Conservation (phyloP, 768 basidiomycete genomes). For the Trametes villosa region DNA sequence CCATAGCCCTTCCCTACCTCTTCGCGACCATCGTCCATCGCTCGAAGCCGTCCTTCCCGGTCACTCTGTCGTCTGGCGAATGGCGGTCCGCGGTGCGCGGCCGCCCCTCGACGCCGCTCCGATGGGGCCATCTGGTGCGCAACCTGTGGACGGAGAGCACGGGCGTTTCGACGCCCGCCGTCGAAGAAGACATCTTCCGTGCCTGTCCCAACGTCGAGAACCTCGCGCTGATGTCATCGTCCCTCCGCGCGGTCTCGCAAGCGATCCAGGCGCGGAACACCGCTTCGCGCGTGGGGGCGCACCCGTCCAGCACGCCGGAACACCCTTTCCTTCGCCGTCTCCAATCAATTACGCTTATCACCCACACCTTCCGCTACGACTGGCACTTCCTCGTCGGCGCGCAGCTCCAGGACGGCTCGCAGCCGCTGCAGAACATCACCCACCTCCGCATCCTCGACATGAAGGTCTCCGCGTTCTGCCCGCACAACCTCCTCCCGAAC, state of each 20-base stretch:
- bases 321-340: constrained; percentile 13
- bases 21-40: constrained; percentile 28
- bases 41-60: constrained; percentile 7
- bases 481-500: constrained; percentile 28
- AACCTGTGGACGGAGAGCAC: constrained; percentile 31
- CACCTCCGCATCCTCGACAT: constrained; percentile 29
- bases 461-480: constrained; percentile 26
- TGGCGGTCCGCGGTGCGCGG: background rate
- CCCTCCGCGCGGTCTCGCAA: constrained; percentile 25
- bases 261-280: constrained; percentile 7
- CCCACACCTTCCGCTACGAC: constrained; percentile 27
- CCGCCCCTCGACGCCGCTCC: constrained; percentile 2
- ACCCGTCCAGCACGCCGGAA: background rate
- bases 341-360: constrained; percentile 27
- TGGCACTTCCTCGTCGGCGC: constrained; percentile 27
- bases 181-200: constrained; percentile 25
- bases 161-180: constrained; percentile 18
- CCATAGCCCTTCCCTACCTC: constrained; percentile 24
- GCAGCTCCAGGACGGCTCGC: constrained; percentile 9
- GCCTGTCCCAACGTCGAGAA: constrained; percentile 28
- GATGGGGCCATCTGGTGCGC: constrained; percentile 24
- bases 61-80: constrained; percentile 13
- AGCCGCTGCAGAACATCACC: constrained; percentile 29
- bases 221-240: constrained; percentile 25
- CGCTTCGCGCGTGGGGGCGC: background rate